These are phyloP conservation scores for Delonix regia DNA, from an alignment of 306 rosid genomes.

Conservation along the genomic window DNA sequence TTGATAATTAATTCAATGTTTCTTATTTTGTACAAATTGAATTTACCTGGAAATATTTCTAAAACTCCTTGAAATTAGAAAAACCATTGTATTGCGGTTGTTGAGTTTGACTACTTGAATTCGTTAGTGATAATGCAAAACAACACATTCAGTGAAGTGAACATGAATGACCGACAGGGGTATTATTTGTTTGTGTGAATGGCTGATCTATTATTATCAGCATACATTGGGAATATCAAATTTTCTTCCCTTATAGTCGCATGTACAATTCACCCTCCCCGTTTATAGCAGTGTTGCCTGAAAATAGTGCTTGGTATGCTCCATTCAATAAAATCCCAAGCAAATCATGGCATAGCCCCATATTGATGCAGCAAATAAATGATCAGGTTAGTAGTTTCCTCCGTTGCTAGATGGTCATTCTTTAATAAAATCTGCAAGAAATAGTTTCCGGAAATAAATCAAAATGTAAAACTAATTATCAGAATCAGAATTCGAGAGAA, in stretches of 20 bases:
- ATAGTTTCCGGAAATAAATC: background rate
- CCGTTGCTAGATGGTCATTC: conserved; percentile 9
- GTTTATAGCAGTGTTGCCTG: background rate
- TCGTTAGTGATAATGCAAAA: too few relatives aligned
- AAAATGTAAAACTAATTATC: background rate
- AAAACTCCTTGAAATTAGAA: background rate
- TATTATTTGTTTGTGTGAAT: background rate
- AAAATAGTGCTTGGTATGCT: background rate
- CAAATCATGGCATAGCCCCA: conserved; percentile 1
- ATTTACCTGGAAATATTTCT: background rate
- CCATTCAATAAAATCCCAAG: background rate
- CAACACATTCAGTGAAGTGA: background rate
- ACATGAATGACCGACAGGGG: background rate
- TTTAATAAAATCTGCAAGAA: conserved; percentile 33
- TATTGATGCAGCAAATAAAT: background rate
- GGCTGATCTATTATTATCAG: background rate
- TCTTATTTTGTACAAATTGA: background rate
- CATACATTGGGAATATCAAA: background rate
- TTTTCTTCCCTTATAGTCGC: background rate
- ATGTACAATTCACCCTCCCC: too few relatives aligned
- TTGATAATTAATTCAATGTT: too few relatives aligned
- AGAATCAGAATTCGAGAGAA: background rate
- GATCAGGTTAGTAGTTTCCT: conserved; percentile 26
- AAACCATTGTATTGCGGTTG: too few relatives aligned
- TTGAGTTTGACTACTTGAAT: too few relatives aligned